A percentile compares a stretch with the other conserved stretches of the same genome.
These are phyloP conservation scores for Sideroxylon spinosum DNA, from an alignment of 179 eudicot genomes.

Conservation along the genomic window DNA sequence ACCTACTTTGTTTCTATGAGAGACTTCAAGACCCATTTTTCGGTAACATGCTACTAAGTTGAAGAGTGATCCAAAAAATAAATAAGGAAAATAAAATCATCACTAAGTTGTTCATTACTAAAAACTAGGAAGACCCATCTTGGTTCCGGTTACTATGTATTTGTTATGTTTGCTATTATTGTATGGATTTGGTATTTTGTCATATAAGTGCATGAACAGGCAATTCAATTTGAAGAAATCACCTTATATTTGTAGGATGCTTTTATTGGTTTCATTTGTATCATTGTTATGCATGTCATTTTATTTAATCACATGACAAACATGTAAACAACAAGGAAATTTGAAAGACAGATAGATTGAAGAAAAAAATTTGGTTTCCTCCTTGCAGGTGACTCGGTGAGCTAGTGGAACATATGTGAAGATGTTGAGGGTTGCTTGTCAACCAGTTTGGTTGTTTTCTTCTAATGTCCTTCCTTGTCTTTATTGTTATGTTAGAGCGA, in stretches of 20 bases:
- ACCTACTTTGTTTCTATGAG: neutral
- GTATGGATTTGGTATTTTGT: too few species aligned
- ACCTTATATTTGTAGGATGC: too few species aligned
- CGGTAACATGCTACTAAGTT: neutral
- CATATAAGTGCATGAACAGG: too few species aligned
- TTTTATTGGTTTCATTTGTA: neutral
- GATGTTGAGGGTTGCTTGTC: neutral
- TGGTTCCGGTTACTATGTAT: too few species aligned
- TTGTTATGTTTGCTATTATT: too few species aligned
- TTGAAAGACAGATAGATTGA: neutral
- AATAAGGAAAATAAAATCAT: too few species aligned
- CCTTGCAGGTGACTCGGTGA: conserved; percentile 9
- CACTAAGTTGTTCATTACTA: too few species aligned
- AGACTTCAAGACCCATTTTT: neutral
- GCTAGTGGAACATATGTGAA: neutral
- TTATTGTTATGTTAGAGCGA: neutral
- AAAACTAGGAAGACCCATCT: too few species aligned
- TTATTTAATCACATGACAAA: neutral
- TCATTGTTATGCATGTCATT: neutral
- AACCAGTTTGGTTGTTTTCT: neutral
- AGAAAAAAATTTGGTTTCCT: neutral
- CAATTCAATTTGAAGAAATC: too few species aligned
- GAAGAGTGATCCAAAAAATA: too few species aligned
- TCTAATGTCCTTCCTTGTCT: neutral
- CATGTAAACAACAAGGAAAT: neutral